A percentile compares a stretch with the other conserved stretches of the same genome.
Evolutionary conservation across 78 protist species (phyloP).

Genomic region (Dictyostelium capitatum): DNA sequence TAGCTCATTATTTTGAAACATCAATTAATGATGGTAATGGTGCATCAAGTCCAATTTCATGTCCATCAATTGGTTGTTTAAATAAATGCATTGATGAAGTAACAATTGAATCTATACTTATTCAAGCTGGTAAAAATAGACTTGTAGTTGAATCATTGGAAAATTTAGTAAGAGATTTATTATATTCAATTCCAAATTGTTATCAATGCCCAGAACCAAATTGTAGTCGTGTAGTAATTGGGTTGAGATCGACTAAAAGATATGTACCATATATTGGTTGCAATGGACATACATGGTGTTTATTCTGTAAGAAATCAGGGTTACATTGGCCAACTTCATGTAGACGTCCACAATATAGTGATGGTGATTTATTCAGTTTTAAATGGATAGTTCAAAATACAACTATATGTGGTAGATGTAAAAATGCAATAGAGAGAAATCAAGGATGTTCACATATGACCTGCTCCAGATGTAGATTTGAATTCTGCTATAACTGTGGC

Average conservation of each 20-base stretch:
- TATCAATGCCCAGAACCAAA: neutral
- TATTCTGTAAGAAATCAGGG: slow-evolving; percentile 9
- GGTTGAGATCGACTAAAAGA: neutral
- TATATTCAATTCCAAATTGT: neutral
- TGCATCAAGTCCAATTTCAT: neutral
- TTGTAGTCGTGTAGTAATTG: neutral
- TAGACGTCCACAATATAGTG: neutral
- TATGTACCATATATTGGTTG: neutral
- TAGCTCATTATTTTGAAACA: neutral
- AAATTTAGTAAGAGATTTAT: neutral
- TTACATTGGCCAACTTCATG: slow-evolving; percentile 56
- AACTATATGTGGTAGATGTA: slow-evolving; percentile 49
- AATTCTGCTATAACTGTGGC: slow-evolving; percentile 82
- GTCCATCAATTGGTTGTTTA: slow-evolving; percentile 5
- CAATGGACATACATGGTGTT: neutral
- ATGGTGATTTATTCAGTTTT: neutral
- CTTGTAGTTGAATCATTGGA: neutral
- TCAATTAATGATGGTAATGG: slow-evolving; percentile 60
- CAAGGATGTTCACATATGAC: slow-evolving; percentile 87
- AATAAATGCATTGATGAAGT: slow-evolving; percentile 33
- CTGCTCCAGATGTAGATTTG: slow-evolving; percentile 32
- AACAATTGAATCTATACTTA: neutral
- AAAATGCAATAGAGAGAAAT: slow-evolving; percentile 25
- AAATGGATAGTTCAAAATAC: slow-evolving; percentile 47
- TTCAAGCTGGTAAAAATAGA: neutral